Percentiles rank a stretch among this genome's conserved stretches.
Evolutionary conservation across 1,284 basidiomycete species (phyloP).

Genomic region (Trametes polyzona): DNA sequence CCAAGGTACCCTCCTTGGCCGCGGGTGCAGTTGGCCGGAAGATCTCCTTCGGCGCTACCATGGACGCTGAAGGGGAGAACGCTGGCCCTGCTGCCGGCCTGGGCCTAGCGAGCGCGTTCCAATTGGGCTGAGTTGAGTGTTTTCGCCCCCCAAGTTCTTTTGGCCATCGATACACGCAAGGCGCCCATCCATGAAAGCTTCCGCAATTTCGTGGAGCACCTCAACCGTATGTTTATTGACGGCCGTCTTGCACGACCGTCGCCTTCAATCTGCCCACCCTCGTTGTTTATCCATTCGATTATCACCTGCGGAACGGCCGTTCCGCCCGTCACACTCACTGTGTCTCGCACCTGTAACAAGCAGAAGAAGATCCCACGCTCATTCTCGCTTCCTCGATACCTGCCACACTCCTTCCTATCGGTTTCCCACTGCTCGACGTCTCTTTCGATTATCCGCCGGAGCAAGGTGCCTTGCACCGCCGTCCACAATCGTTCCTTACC

Average conservation of each 20-base stretch:
- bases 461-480: background rate
- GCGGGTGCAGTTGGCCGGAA: constrained; percentile 40
- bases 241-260: background rate
- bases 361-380: constrained; percentile 11
- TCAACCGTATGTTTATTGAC: constrained; percentile 15
- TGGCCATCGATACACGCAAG: background rate
- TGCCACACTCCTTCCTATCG: constrained; percentile 12
- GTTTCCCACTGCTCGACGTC: background rate
- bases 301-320: constrained; percentile 3
- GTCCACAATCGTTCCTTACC: background rate
- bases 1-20: constrained; percentile 28
- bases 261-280: constrained; percentile 14
- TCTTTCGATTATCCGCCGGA: background rate
- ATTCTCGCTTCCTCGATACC: constrained; percentile 3
- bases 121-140: constrained; percentile 46
- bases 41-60: constrained; percentile 52
- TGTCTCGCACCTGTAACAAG: background rate
- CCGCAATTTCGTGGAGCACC: background rate
- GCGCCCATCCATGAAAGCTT: background rate
- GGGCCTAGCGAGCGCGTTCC: constrained; percentile 62
- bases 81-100: constrained; percentile 29
- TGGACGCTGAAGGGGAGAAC: constrained; percentile 39
- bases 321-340: constrained; percentile 3
- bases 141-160: background rate
- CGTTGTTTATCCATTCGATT: constrained; percentile 15